Conservation (phyloP, 164 flowering plant species). For the Hamamelis virginiana region DNA sequence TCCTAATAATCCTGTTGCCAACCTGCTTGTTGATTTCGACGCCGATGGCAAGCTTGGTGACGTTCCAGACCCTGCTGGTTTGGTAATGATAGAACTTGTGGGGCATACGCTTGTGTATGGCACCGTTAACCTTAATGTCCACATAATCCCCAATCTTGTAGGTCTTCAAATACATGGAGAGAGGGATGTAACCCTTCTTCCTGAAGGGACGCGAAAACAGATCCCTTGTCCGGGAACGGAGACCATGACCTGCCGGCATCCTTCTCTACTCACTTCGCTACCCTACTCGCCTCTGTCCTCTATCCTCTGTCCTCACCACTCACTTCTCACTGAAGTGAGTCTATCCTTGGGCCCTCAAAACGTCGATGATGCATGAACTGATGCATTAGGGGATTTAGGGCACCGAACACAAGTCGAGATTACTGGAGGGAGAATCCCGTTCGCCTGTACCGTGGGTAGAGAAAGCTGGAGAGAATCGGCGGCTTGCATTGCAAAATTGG, state of each 20-base stretch:
- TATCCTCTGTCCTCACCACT: background rate
- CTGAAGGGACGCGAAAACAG: slow-evolving; percentile 32
- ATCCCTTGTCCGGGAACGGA: slow-evolving; percentile 31
- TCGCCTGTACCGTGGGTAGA: too few relatives aligned
- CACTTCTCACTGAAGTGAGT: too few relatives aligned
- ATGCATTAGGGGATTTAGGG: too few relatives aligned
- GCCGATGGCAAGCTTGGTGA: slow-evolving; percentile 37
- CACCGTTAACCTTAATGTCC: slow-evolving; percentile 38
- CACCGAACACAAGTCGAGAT: too few relatives aligned
- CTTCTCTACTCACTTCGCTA: background rate
- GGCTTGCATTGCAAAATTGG: too few relatives aligned
- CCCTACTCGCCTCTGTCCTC: background rate
- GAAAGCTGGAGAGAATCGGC: too few relatives aligned
- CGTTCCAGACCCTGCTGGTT: slow-evolving; percentile 40
- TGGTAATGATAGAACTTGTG: slow-evolving; percentile 45
- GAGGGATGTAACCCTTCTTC: slow-evolving; percentile 29
- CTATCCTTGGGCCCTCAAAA: too few relatives aligned
- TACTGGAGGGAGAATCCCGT: too few relatives aligned
- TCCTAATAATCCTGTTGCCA: slow-evolving; percentile 59
- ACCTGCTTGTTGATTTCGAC: slow-evolving; percentile 87
- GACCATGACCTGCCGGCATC: slow-evolving; percentile 42
- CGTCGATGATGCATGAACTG: too few relatives aligned
- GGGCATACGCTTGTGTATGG: slow-evolving; percentile 45
- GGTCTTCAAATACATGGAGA: slow-evolving; percentile 31
- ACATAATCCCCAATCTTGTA: slow-evolving; percentile 35